Evolutionary conservation across 1,284 basidiomycete genomes (phyloP).

Genomic region (Ceratobasidium papillatum): DNA sequence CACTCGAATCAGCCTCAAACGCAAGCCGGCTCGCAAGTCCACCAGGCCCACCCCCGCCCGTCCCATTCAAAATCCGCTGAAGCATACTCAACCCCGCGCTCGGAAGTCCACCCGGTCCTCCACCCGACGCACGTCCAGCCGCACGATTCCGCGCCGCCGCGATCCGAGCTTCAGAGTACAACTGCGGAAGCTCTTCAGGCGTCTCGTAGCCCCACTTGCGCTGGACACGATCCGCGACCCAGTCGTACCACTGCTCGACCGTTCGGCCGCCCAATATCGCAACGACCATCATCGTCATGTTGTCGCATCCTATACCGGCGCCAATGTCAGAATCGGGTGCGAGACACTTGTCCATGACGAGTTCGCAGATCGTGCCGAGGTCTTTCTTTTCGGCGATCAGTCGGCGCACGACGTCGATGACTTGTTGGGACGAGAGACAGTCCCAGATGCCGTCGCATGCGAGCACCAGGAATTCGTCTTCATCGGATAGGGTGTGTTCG

Average conservation of each 20-base stretch:
- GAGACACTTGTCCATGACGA: conserved; percentile 92
- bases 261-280: conserved; percentile 88
- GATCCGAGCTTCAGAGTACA: conserved; percentile 70
- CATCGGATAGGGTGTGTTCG: conserved; percentile 78
- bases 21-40: conserved; percentile 47
- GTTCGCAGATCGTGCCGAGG: conserved; percentile 84
- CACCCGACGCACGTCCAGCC: conserved; percentile 1
- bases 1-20: conserved; percentile 42
- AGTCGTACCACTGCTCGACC: conserved; percentile 91
- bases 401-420: conserved; percentile 88
- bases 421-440: conserved; percentile 92
- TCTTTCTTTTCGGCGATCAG: conserved; percentile 84
- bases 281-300: conserved; percentile 97
- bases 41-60: conserved; percentile 53
- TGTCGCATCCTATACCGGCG: conserved; percentile 95
- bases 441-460: conserved; percentile 99
- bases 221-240: conserved; percentile 88
- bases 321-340: conserved; percentile 94
- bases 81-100: conserved; percentile 52
- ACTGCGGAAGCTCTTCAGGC: conserved; percentile 69
- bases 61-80: conserved; percentile 64
- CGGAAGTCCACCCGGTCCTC: conserved; percentile 4
- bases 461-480: conserved; percentile 96
- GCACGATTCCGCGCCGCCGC: conserved; percentile 56
- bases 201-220: conserved; percentile 76